phyloP scores from a whole-genome alignment of 805 yeast genomes.

The Candida endomychidarum region DNA sequence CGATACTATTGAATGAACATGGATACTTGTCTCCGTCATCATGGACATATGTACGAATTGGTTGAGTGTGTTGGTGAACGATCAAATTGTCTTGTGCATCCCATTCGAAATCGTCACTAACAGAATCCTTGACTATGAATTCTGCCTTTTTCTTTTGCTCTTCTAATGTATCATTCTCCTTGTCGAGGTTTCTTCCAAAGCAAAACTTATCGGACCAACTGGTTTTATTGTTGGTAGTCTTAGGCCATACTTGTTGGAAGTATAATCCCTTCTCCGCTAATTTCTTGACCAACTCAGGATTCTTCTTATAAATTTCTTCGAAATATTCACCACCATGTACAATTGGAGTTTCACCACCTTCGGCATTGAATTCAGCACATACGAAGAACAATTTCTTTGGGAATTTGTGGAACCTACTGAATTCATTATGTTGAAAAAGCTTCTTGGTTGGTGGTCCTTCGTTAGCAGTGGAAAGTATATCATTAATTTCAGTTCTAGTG shows the following conservation, averaged over 20 bases:
- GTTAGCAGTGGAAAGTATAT: slow-evolving; percentile 28
- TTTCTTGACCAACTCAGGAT: slow-evolving; percentile 22
- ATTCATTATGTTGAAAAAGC: slow-evolving; percentile 34
- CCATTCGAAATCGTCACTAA: slow-evolving; percentile 28
- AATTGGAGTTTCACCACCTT: slow-evolving; percentile 35
- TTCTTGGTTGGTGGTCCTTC: slow-evolving; percentile 25
- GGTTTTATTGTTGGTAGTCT: slow-evolving; percentile 10
- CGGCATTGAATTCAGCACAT: slow-evolving; percentile 9
- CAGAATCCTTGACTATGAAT: slow-evolving; percentile 17
- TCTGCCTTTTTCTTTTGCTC: slow-evolving; percentile 26
- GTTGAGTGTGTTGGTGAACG: slow-evolving; percentile 27
- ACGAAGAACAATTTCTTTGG: slow-evolving; percentile 19
- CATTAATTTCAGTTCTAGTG: slow-evolving; percentile 22
- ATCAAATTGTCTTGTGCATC: slow-evolving; percentile 22
- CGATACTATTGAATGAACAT: slow-evolving; percentile 12
- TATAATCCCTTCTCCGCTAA: slow-evolving; percentile 23
- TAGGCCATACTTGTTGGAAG: slow-evolving; percentile 27
- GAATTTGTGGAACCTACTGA: slow-evolving; percentile 26
- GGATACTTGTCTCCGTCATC: slow-evolving; percentile 11
- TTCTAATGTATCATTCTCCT: slow-evolving; percentile 21
- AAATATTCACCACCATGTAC: slow-evolving; percentile 33
- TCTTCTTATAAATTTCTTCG: slow-evolving; percentile 15
- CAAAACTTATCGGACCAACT: slow-evolving; percentile 30
- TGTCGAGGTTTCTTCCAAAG: slow-evolving; percentile 27
- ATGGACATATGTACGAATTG: slow-evolving; percentile 9